Base-by-base conservation (phyloP, 2,329 filamentous ascomycete species). In the Colletotrichum sp. region DNA sequence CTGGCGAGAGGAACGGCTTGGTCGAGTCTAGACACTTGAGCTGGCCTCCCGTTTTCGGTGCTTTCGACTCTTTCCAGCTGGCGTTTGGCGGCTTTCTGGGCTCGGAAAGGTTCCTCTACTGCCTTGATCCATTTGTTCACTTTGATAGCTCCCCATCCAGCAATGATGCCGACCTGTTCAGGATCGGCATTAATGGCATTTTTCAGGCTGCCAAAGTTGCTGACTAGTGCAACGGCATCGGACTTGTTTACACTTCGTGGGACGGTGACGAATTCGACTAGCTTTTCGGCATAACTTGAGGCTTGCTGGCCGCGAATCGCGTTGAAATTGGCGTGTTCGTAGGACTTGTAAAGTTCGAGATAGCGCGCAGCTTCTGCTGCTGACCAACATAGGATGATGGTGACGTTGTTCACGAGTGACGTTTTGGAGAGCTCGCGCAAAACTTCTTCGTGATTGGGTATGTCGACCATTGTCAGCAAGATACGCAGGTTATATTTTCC, bases 131-230 rank as follows among this genome's bases (percentile, higher is more conserved):
- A 99, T 74, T 92, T 91, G 84, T 94, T 94, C 26, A 98, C 95
- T 85, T 99, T 99, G 87, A 95, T 96, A 85, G 98, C 95, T 39
- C 97, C 97, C 96, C 96, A 99, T 1, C 97, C 97, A 34, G 93
- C 91, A n/a, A 99, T 92, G 77, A 95, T 87, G 16, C 93, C 92
- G 44, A 99, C 90, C 84, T 98, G 95, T 82, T 99, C 97, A 0
- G 95, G 92, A 60, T 94, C 91, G 3, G 96, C 96, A 83, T 98
- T 98, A 75, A 99, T 89, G 1, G 96, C 96, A 49, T 94, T 95
- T 79, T 93, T 92, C 74, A 99, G 86, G 79, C 95, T 98, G 28
- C 97, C 97, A 87, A 99, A 99, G 67, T 95, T 96, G 79, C 95
- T 95, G 44, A 99, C 96, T 67, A 99, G 86, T 32, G 95, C 94